phyloP scores from a whole-genome alignment of 257 asterid genomes.

The Lithospermum erythrorhizon region DNA sequence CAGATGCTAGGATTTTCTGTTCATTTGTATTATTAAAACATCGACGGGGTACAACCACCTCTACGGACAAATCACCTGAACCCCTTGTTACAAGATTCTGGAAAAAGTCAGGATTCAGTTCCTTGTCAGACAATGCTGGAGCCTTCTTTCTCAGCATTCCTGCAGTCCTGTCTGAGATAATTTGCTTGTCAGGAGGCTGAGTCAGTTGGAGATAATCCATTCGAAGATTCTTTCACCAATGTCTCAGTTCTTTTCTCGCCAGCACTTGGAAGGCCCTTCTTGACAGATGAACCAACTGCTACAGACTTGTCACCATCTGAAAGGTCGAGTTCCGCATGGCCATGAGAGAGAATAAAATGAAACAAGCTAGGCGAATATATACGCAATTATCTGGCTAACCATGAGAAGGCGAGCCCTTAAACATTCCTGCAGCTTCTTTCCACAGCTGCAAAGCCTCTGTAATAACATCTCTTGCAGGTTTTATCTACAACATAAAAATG shows the following conservation, averaged over 20 bases:
- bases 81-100: constrained; percentile 84
- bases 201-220: constrained; percentile 48
- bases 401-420: constrained; percentile 59
- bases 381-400: constrained; percentile 30
- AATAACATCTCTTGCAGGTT: constrained; percentile 90
- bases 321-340: constrained; percentile 15
- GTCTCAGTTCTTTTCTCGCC: constrained; percentile 37
- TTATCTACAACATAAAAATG: constrained; percentile 40
- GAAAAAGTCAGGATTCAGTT: constrained; percentile 86
- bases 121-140: constrained; percentile 72
- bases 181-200: constrained; percentile 38
- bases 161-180: constrained; percentile 66
- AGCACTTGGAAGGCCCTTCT: constrained; percentile 30
- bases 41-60: constrained; percentile 86
- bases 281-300: constrained; percentile 44
- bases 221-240: constrained; percentile 35
- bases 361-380: not conserved
- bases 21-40: constrained; percentile 46
- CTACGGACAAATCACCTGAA: constrained; percentile 83
- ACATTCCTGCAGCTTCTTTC: constrained; percentile 87
- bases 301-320: constrained; percentile 63
- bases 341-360: constrained; percentile 10
- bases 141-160: constrained; percentile 87
- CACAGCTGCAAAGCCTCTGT: constrained; percentile 93
- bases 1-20: constrained; percentile 48